Percentiles rank a stretch among this genome's conserved stretches.
Evolutionary conservation across 208 protist genomes (phyloP).

Genomic region (Chromosphaera perkinsii): DNA sequence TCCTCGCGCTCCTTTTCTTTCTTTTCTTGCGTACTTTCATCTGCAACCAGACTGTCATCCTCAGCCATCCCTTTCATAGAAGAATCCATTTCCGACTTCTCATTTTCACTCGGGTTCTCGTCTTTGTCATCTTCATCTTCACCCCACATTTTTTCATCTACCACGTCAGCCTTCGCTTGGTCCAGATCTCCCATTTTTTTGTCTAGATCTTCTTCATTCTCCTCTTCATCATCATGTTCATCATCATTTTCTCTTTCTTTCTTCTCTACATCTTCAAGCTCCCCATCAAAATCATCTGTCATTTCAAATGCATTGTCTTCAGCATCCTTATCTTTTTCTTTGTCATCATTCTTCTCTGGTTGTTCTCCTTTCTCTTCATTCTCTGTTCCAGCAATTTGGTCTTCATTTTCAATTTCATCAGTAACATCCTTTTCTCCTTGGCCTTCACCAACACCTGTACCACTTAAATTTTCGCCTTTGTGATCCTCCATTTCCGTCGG

Average conservation of each 20-base stretch:
- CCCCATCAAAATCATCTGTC: slow-evolving; percentile 70
- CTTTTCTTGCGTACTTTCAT: slow-evolving; percentile 39
- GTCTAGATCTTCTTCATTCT: slow-evolving; percentile 53
- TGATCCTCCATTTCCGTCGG: slow-evolving; percentile 25
- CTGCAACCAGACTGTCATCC: slow-evolving; percentile 9
- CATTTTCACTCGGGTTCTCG: not conserved
- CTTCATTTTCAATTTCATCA: slow-evolving; percentile 92
- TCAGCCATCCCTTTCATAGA: not conserved
- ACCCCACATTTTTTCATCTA: slow-evolving; percentile 70
- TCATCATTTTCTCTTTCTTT: slow-evolving; percentile 57
- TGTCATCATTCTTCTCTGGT: slow-evolving; percentile 55
- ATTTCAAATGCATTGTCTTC: slow-evolving; percentile 59
- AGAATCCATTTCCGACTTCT: slow-evolving; percentile 20
- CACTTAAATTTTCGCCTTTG: slow-evolving; percentile 4
- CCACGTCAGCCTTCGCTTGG: slow-evolving; percentile 44
- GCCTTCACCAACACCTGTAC: slow-evolving; percentile 96
- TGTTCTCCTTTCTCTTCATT: slow-evolving; percentile 78
- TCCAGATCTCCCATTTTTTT: slow-evolving; percentile 60
- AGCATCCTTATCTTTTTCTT: slow-evolving; percentile 18
- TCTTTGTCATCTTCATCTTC: slow-evolving; percentile 46
- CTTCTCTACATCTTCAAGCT: slow-evolving; percentile 57
- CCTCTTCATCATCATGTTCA: slow-evolving; percentile 39
- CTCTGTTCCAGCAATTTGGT: slow-evolving; percentile 47
- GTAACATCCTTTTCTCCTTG: slow-evolving; percentile 95
- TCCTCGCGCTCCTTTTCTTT: slow-evolving; percentile 1